Evolutionary conservation across 2,329 filamentous ascomycete genomes (phyloP).

Genomic region (Mariannaea elegans): DNA sequence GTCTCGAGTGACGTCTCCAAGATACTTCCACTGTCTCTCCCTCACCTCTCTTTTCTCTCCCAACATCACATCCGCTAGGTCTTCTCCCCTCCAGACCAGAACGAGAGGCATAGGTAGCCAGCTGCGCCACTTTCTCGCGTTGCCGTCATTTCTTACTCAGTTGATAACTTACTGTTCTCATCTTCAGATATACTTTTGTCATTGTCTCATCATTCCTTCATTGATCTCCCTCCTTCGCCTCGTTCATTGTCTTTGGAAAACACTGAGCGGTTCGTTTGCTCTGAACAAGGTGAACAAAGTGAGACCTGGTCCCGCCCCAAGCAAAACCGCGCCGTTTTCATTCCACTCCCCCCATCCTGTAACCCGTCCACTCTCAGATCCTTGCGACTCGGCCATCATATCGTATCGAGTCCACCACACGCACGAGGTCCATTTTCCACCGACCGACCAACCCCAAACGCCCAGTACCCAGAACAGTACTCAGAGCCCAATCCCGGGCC

Average conservation of each 20-base stretch:
- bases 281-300: no score
- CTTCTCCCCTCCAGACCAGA: not conserved
- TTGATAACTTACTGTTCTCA: no score
- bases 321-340: constrained; percentile 29
- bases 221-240: no score
- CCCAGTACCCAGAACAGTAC: not conserved
- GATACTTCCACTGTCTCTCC: no score
- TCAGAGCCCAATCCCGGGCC: constrained; percentile 17
- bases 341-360: not conserved
- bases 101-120: not conserved
- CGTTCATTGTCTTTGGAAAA: no score
- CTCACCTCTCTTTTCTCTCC: no score
- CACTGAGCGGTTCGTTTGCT: no score
- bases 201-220: no score
- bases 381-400: constrained; percentile 26
- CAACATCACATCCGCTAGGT: no score
- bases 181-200: no score
- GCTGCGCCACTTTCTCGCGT: constrained; percentile 12
- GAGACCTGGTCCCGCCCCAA: constrained; percentile 32
- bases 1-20: no score
- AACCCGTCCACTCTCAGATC: constrained; percentile 9
- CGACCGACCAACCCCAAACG: constrained; percentile 1
- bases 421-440: constrained; percentile 34
- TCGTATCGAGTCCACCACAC: constrained; percentile 36
- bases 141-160: not conserved